phyloP scores from a whole-genome alignment of 139 green algal genomes.

The Micromonas commoda region DNA sequence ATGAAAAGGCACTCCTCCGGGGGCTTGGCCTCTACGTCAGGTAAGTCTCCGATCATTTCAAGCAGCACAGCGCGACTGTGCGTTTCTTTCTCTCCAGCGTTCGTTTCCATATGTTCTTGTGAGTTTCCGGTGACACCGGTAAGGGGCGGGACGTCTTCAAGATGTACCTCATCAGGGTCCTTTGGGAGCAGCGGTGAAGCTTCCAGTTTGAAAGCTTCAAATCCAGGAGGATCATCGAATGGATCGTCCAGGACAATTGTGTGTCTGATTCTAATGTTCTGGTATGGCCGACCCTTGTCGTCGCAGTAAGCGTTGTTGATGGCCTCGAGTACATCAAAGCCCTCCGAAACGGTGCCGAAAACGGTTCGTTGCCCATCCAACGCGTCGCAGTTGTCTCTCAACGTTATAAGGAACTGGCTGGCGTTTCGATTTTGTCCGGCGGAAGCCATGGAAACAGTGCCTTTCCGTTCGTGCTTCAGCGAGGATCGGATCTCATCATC shows the following conservation, averaged over 20 bases:
- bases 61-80: slow-evolving; percentile 78
- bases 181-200: slow-evolving; percentile 26
- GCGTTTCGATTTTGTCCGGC: slow-evolving; percentile 54
- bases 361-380: slow-evolving; percentile 89
- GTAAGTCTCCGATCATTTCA: slow-evolving; percentile 90
- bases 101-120: slow-evolving; percentile 64
- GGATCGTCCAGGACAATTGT: slow-evolving; percentile 95
- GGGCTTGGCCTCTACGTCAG: slow-evolving; percentile 83
- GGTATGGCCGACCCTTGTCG: slow-evolving; percentile 63
- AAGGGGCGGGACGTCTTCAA: slow-evolving; percentile 99
- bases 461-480: slow-evolving; percentile 72
- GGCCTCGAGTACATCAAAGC: slow-evolving; percentile 75
- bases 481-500: slow-evolving; percentile 80
- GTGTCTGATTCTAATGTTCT: slow-evolving; percentile 95
- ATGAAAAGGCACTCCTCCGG: slow-evolving; percentile 93
- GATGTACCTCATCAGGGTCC: slow-evolving; percentile 53
- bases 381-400: slow-evolving; percentile 51
- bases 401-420: slow-evolving; percentile 91
- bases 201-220: slow-evolving; percentile 75
- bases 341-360: slow-evolving; percentile 66
- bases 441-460: slow-evolving; percentile 83
- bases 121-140: slow-evolving; percentile 44
- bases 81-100: slow-evolving; percentile 67
- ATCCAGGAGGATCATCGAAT: slow-evolving; percentile 71
- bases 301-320: slow-evolving; percentile 91